Base-by-base conservation (phyloP, 2,329 filamentous ascomycete species). In the Cladophialophora immunda region DNA sequence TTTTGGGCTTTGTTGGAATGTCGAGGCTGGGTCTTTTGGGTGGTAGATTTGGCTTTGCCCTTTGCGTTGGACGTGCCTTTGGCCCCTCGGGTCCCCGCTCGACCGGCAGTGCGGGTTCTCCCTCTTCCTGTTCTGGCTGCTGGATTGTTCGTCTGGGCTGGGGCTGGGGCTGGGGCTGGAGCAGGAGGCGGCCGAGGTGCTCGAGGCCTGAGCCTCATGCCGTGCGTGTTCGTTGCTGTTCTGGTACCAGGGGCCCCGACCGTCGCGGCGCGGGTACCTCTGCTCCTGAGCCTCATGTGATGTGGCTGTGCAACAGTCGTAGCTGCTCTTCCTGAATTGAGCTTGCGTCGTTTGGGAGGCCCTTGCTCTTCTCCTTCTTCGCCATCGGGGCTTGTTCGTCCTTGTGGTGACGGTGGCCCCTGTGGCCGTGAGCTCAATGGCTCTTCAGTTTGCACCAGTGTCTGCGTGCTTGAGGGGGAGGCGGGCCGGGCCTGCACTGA, bases 71-170 rank as follows among this genome's bases (percentile, higher is more conserved):
- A 15, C 1, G 11, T 38, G 58, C 22, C 25, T 32, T 27, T 59
- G 60, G 34, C 36, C n/a, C n/a, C n/a, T 9, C 22, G 25, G 34
- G 19, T 45, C 7, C 32, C 19, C 19, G 17, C 11, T 27, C 27
- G 53, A 45, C 45, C 47, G 25, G 17, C 25, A 22, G 19, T 47
- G 13, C 19, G 4, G 34, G 62, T 34, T 53, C 27, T 29, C 29
- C 54, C n/a, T 58, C 27, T 47, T 47, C 30, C 52, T 64, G 34
- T 27, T 57, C 34, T 36, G 36, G 58, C 27, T 13, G 41, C 58
- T 34, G 58, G 11, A 13, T 1, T 17, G 6, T 32, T 47, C 27
- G 22, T 19, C 9, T 22, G 45, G 1, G 25, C 19, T 3, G 45
- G 19, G 15, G 17, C n/a, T 5, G 22, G 52, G 13, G 52, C 15